Base-by-base conservation (phyloP, 2,329 filamentous ascomycete species). In the Fusarium hainanense region DNA sequence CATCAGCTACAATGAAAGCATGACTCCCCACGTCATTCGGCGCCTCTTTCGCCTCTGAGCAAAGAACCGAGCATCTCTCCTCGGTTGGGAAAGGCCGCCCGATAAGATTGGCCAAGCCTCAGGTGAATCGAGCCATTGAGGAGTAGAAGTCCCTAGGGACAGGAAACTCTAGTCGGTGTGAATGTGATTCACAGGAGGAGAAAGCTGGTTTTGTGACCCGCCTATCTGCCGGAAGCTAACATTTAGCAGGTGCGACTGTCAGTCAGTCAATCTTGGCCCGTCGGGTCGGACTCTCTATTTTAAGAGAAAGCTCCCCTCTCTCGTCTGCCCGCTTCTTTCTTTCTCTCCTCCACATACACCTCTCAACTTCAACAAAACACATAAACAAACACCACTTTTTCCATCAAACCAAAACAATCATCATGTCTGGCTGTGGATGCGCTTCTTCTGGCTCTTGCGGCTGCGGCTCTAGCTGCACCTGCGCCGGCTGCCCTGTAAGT, bases 361-460 rank as follows among this genome's bases (percentile, higher is more conserved):
- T 42, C 48, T 42, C 30, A 34, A 63, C 32, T 51, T 52, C 18
- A 21, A 48, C 48, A 57, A 57, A 62, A 40, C 18, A 57, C 34
- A 48, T 12, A 61, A 56, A 14, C 52, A 56, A 71, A 50, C 54
- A 66, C 40, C 43, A 37, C 58, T 25, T 21, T n/a, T 30, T 2
- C 28, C 40, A 25, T 14, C 32, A 32, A 54, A 32, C 27, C 37
- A 60, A 60, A 66, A 30, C 51, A 64, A 64, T 77, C 75, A 82
- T 64, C 71, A 83, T 83, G 82, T 75, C 76, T 75, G 80, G 77
- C 74, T 83, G 80, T 70, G 81, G 81, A 74, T 83, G 82, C 68
- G 72, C 79, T 70, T 71, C 77, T 54, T 78, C 80, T 66, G 82
- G 81, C 71, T 73, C 78, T 55, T 83, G 82, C 75, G 73, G 75